These are phyloP conservation scores for Metarhizium anisopliae DNA, from an alignment of 2,329 filamentous ascomycete genomes.

Conservation along the genomic window DNA sequence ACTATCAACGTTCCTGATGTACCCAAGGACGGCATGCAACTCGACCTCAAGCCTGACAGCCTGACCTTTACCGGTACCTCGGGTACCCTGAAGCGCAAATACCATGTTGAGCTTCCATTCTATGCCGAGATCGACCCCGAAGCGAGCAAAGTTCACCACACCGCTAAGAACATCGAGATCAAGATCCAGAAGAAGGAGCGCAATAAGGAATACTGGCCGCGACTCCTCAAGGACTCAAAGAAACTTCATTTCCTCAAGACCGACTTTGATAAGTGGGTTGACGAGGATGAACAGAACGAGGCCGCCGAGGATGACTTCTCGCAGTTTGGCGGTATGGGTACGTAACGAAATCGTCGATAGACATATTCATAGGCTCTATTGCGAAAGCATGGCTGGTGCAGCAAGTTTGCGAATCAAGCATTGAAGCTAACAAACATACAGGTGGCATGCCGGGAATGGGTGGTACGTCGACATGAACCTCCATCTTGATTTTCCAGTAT, in stretches of 20 bases:
- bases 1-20: conserved; percentile 87
- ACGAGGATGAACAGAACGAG: conserved; percentile 97
- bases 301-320: conserved; percentile 71
- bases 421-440: conserved; percentile 14
- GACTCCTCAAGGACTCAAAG: conserved; percentile 81
- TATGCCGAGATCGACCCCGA: conserved; percentile 83
- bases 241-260: conserved; percentile 97
- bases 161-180: conserved; percentile 76
- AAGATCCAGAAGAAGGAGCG: conserved; percentile 96
- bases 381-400: neutral
- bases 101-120: conserved; percentile 79
- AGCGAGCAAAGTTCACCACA: conserved; percentile 82
- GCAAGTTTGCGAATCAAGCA: neutral
- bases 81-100: conserved; percentile 75
- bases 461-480: conserved; percentile 25
- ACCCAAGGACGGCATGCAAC: conserved; percentile 62
- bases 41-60: conserved; percentile 70
- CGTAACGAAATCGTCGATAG: conserved; percentile 19
- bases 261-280: conserved; percentile 98
- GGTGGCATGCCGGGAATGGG: conserved; percentile 48
- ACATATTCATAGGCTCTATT: no score
- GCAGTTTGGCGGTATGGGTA: conserved; percentile 58
- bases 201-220: conserved; percentile 90
- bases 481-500: neutral
- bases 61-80: conserved; percentile 79